Evolutionary conservation across 192 early-diverging fungal genomes (phyloP).

Genomic region (Nowakowskiella sp.): DNA sequence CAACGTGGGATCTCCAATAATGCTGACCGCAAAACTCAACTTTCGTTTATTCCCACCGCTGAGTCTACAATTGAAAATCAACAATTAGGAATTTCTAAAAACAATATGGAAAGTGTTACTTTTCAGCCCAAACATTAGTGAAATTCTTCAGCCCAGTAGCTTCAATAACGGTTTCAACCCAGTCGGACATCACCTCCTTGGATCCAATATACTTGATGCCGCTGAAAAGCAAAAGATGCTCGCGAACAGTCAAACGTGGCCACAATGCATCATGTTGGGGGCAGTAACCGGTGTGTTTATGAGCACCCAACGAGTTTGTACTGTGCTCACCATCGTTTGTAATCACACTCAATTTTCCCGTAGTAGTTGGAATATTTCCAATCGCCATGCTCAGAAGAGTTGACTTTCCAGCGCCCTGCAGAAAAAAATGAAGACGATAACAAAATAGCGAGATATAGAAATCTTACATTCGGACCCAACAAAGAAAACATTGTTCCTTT

Average conservation of each 20-base stretch:
- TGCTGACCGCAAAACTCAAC: conserved; percentile 16
- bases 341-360: conserved; percentile 23
- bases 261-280: conserved; percentile 41
- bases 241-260: conserved; percentile 32
- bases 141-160: conserved; percentile 6
- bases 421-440: conserved; percentile 12
- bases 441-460: background rate
- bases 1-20: conserved; percentile 19
- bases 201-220: conserved; percentile 23
- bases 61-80: background rate
- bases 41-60: conserved; percentile 16
- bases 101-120: background rate
- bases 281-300: conserved; percentile 22
- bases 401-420: conserved; percentile 33
- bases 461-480: conserved; percentile 25
- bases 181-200: conserved; percentile 8
- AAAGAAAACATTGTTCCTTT: conserved; percentile 23
- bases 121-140: background rate
- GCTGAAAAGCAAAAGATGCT: conserved; percentile 32
- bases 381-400: conserved; percentile 30
- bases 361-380: conserved; percentile 16
- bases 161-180: background rate
- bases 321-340: conserved; percentile 7
- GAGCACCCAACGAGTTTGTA: conserved; percentile 8
- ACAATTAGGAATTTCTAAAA: background rate